Percentiles rank a stretch among this genome's conserved stretches.
Evolutionary conservation across 805 yeast genomes (phyloP).

Genomic region (Lipomyces mesembrius): DNA sequence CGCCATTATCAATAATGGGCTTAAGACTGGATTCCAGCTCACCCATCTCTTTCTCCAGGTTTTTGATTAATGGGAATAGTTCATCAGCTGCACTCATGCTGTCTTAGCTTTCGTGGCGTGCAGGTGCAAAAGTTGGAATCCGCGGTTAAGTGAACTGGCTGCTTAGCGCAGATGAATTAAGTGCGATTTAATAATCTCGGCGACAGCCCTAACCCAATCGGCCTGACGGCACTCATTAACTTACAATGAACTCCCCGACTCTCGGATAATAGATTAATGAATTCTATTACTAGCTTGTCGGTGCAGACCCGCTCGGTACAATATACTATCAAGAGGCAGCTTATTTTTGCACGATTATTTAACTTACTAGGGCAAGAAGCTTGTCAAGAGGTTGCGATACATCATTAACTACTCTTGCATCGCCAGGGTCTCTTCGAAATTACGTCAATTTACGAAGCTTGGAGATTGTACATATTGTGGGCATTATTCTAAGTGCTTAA

Average conservation of each 20-base stretch:
- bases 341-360: neutral
- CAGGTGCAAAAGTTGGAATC: neutral
- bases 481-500: neutral
- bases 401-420: neutral
- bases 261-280: too few relatives aligned
- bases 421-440: neutral
- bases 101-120: neutral
- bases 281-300: neutral
- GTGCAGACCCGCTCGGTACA: neutral
- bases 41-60: conserved; percentile 17
- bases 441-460: neutral
- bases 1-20: conserved; percentile 8
- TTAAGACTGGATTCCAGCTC: conserved; percentile 15
- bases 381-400: neutral
- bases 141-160: neutral
- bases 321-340: neutral
- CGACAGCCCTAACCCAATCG: neutral
- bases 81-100: conserved; percentile 6
- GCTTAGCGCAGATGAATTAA: too few relatives aligned
- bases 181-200: too few relatives aligned
- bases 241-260: too few relatives aligned
- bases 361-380: neutral
- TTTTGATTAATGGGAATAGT: conserved; percentile 10
- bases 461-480: neutral
- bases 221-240: neutral